Percentiles rank a stretch among this genome's conserved stretches.
These are phyloP conservation scores for Syncephalastrum racemosum DNA, from an alignment of 371 early-diverging fungal genomes.

Conservation along the genomic window DNA sequence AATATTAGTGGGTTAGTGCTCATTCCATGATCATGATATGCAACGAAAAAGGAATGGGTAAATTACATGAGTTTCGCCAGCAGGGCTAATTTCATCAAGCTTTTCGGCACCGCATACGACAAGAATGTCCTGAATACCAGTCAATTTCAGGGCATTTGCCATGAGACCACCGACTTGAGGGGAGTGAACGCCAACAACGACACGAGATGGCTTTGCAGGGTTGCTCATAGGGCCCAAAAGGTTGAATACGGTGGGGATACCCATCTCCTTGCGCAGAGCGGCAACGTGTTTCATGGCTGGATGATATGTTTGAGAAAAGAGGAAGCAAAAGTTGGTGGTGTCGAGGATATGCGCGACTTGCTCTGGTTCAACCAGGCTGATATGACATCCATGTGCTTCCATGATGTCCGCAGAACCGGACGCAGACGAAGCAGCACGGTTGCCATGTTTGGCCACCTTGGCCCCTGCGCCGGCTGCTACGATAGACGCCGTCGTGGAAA, in stretches of 20 bases:
- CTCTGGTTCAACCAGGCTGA: slow-evolving; percentile 65
- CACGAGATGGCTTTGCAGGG: slow-evolving; percentile 81
- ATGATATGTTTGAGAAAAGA: slow-evolving; percentile 91
- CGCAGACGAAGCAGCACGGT: slow-evolving; percentile 89
- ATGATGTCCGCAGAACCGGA: slow-evolving; percentile 95
- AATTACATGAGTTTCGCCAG: slow-evolving; percentile 71
- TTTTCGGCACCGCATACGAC: slow-evolving; percentile 86
- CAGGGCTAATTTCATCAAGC: slow-evolving; percentile 84
- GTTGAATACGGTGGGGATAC: slow-evolving; percentile 93
- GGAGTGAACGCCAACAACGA: slow-evolving; percentile 90
- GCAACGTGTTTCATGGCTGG: slow-evolving; percentile 90
- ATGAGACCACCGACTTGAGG: slow-evolving; percentile 76
- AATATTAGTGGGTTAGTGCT: no score
- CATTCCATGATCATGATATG: background rate
- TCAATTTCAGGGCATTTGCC: slow-evolving; percentile 79
- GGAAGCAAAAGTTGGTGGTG: slow-evolving; percentile 83
- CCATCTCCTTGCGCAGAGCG: slow-evolving; percentile 80
- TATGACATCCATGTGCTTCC: slow-evolving; percentile 79
- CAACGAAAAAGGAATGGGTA: background rate
- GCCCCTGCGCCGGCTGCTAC: slow-evolving; percentile 94
- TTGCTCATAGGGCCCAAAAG: slow-evolving; percentile 93
- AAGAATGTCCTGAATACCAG: slow-evolving; percentile 77
- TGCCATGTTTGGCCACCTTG: slow-evolving; percentile 96
- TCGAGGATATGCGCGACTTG: slow-evolving; percentile 66
- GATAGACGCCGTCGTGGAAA: slow-evolving; percentile 89